Percentiles rank a stretch among this genome's conserved stretches.
These are phyloP conservation scores for Diversispora eburnea DNA, from an alignment of 192 early-diverging fungal genomes.

Conservation along the genomic window DNA sequence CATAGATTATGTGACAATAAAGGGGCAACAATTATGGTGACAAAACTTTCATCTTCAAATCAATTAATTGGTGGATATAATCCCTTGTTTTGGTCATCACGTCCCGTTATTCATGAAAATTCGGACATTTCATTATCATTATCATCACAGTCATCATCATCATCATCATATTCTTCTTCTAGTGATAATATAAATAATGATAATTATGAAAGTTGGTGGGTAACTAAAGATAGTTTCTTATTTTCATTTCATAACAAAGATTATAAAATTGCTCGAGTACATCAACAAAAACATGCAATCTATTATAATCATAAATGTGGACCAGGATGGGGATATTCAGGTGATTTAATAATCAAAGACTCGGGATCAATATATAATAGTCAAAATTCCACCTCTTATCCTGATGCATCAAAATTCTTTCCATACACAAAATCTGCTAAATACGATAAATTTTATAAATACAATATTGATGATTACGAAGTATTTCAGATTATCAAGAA, in stretches of 20 bases:
- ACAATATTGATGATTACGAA: background rate
- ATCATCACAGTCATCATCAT: too few relatives aligned
- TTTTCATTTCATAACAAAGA: background rate
- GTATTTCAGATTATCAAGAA: background rate
- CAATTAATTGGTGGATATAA: conserved; percentile 25
- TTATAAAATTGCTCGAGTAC: background rate
- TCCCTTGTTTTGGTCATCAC: conserved; percentile 5
- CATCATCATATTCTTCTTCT: background rate
- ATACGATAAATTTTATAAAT: background rate
- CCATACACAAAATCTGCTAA: background rate
- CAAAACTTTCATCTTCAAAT: background rate
- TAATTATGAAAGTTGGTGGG: background rate
- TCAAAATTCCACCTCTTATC: background rate
- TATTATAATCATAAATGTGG: background rate
- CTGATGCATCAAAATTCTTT: background rate
- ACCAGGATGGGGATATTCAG: background rate
- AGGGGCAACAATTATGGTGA: conserved; percentile 12
- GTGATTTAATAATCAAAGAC: background rate
- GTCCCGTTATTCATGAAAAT: background rate
- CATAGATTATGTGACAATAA: conserved; percentile 18
- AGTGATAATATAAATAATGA: background rate
- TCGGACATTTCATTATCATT: background rate
- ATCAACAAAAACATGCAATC: background rate
- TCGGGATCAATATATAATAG: background rate
- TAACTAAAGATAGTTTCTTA: background rate